Evolutionary conservation across 2,329 filamentous ascomycete species (phyloP), one percentile per base, ranked within the genome.

Genomic region (Aspergillus vadensis): DNA sequence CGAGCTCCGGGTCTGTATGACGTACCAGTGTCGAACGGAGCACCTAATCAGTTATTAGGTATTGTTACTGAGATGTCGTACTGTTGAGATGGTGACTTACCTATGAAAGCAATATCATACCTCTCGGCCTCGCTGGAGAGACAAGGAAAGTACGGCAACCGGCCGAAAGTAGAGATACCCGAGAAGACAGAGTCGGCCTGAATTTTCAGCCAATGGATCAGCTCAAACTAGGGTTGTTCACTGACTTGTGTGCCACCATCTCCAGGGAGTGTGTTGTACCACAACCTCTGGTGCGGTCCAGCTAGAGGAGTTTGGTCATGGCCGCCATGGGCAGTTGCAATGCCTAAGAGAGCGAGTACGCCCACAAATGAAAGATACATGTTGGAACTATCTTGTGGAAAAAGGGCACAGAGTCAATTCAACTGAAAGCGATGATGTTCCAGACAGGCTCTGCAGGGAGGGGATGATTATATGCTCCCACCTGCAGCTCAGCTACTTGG

Each of bases 131-230:
- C 82, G 63, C 84, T 88, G n/a, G 85, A 81, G 4, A 96, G 81
- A 73, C 91, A 96, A 3, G 90, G 90, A 60, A 84, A 85, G 77
- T 96, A 95, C 5, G 88, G 87, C 44, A 95, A 79, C 54, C 91
- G 87, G 10, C 91, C 91, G 72, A 95, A 95, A 7, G 91, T 96
- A 1, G 89, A 90, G 70, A 96, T 95, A 27, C 91, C 91, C 1
- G 90, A 94, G 78, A 95, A 96, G 60, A 95, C 91, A 0, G 91
- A 92, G 74, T 96, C 91, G 61, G 91, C 91, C 89, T 93, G 62
- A 7, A 17, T n/a, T 5, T 4, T 48, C 54, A 50, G 39, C 48
- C 38, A 21, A 25, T 49, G 8, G 7, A 14, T 32, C 5, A 32
- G 12, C 10, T 32, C 3, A 12, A 2, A 15, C 2, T 9, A 2